Evolutionary conservation across 1,284 basidiomycete genomes (phyloP), one percentile per base, ranked within the genome.

Genomic region (Ceratobasidium sp.): DNA sequence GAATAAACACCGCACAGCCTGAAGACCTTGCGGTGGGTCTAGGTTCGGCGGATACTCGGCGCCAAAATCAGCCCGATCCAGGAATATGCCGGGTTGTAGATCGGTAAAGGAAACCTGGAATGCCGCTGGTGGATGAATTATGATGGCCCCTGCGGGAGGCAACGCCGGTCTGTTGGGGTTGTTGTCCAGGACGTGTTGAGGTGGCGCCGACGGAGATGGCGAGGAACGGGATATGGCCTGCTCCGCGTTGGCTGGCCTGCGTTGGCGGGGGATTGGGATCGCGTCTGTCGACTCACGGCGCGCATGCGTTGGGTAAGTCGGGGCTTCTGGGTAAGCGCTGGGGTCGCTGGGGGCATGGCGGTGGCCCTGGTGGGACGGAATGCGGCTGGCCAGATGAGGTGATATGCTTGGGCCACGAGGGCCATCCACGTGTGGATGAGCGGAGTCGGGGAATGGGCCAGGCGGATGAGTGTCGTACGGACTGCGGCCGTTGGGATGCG

Each of bases 11-110:
- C 76, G 74, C 8, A 77, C 64, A 13, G 74, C 64, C 27, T 68
- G 63, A 14, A 77, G 64, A n/a, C 74, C 74, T 29, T 73, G 74
- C 2, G 76, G 76, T 24, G 76, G 76, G 54, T 77, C 76, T 27
- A 77, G 64, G 49, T 74, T 74, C 24, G 73, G 51, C 11, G 76
- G 76, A 74, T 77, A 77, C 19, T 73, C 61, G 53, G 74, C 76
- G 22, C 63, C 73, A 46, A 75, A 74, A 24, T 77, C 76, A n/a
- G 69, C 63, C 8, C 76, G 76, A 41, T 59, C 63, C 11, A 77
- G 61, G 56, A 71, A 77, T 56, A 75, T 74, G 58, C 71, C 69
- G 19, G 72, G 51, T 34, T 56, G 48, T 31, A 77, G 76, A 68
- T 77, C 75, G 29, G 64, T 22, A 69, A 74, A 77, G 16, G 63